phyloP scores from a whole-genome alignment of 2,329 filamentous ascomycete genomes.

The Trichoderma aggressivum region DNA sequence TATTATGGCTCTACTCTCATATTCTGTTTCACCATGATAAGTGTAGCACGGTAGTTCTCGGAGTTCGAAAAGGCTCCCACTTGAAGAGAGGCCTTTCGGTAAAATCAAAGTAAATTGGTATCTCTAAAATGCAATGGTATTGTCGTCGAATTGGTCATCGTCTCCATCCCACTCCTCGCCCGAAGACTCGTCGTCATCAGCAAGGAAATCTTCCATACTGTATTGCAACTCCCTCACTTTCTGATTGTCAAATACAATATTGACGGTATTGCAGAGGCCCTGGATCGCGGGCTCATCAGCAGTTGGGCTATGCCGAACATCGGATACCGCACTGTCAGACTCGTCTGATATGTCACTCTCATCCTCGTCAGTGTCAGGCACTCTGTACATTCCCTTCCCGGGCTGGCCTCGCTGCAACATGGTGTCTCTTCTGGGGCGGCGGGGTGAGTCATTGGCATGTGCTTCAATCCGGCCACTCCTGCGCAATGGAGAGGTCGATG shows the following conservation, averaged over 20 bases:
- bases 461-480: conserved; percentile 37
- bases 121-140: conserved; percentile 25
- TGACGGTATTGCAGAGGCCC: conserved; percentile 66
- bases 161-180: conserved; percentile 60
- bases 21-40: background rate
- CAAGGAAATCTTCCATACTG: conserved; percentile 67
- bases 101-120: background rate
- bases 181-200: conserved; percentile 48
- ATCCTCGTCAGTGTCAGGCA: conserved; percentile 46
- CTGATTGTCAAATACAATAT: conserved; percentile 72
- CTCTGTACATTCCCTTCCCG: conserved; percentile 38
- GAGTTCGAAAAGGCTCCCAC: background rate
- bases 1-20: background rate
- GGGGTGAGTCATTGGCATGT: conserved; percentile 21
- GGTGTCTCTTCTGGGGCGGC: conserved; percentile 19
- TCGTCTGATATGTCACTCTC: conserved; percentile 33
- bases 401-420: conserved; percentile 20
- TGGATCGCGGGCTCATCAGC: conserved; percentile 47
- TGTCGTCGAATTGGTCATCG: conserved; percentile 45
- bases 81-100: background rate
- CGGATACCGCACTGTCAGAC: conserved; percentile 15
- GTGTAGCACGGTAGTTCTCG: background rate
- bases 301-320: background rate
- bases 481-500: conserved; percentile 31
- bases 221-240: conserved; percentile 66